Evolutionary conservation across 2,329 filamentous ascomycete genomes (phyloP).

Genomic region (Calonectria fujianensis): DNA sequence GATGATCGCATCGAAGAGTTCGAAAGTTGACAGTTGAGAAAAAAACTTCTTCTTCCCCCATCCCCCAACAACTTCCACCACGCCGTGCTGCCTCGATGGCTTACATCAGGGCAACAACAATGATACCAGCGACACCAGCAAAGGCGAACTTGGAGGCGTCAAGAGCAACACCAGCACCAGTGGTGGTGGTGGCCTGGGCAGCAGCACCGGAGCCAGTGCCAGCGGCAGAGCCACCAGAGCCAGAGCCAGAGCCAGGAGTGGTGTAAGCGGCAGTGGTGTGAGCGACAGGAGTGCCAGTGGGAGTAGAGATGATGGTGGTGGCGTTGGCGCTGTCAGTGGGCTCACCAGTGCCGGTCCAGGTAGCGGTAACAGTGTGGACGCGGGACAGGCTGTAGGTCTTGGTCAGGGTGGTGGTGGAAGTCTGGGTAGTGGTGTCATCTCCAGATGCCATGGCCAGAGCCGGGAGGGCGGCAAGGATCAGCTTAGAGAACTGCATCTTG

Average conservation of each 20-base stretch:
- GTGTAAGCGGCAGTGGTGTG: constrained; percentile 51
- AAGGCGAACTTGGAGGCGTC: constrained; percentile 67
- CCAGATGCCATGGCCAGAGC: constrained; percentile 69
- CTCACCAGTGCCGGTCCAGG: constrained; percentile 48
- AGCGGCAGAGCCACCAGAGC: constrained; percentile 39
- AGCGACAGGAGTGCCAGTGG: constrained; percentile 39
- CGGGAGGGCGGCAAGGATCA: constrained; percentile 72
- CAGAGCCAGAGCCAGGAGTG: constrained; percentile 38
- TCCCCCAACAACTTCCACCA: constrained; percentile 23
- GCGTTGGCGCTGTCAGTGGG: constrained; percentile 56
- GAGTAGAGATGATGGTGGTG: constrained; percentile 53
- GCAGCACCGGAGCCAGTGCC: constrained; percentile 47
- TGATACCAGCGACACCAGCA: constrained; percentile 70
- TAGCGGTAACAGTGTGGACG: constrained; percentile 64
- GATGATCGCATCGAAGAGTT: constrained; percentile 47
- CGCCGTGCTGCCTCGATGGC: constrained; percentile 19
- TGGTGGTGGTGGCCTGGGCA: constrained; percentile 57
- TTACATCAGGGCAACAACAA: constrained; percentile 73
- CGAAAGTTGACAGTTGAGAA: constrained; percentile 42
- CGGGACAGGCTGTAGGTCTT: constrained; percentile 71
- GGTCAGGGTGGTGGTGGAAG: constrained; percentile 70
- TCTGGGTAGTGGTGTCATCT: constrained; percentile 65
- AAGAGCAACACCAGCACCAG: constrained; percentile 66
- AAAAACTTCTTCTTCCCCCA: constrained; percentile 25
- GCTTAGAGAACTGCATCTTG: constrained; percentile 63